Percentiles rank a stretch among this genome's conserved stretches.
Conservation (phyloP, 2,329 filamentous ascomycete species). For the Ascochyta viciae-villosae region DNA sequence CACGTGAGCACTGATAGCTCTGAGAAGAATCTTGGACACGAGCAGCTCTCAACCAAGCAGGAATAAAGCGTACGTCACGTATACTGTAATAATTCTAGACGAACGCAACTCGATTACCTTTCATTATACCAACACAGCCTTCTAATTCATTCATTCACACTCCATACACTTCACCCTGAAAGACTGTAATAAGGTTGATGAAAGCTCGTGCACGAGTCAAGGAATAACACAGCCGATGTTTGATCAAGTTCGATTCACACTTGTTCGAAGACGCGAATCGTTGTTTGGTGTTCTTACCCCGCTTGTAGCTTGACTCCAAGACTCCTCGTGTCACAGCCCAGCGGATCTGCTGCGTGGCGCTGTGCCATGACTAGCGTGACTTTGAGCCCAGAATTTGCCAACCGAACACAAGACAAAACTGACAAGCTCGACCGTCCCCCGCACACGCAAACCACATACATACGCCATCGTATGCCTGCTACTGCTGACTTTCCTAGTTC, state of each 20-base stretch:
- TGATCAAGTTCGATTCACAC: not conserved
- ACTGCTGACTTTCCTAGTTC: not conserved
- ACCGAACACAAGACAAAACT: conserved; percentile 5
- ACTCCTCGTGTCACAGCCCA: not conserved
- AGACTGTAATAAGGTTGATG: not conserved
- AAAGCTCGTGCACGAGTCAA: not conserved
- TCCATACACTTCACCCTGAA: too few species aligned
- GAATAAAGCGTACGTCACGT: conserved; percentile 3
- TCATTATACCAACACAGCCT: conserved; percentile 5
- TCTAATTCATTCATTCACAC: not conserved
- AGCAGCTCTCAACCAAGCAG: conserved; percentile 25
- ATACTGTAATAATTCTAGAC: not conserved
- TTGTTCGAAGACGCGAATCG: not conserved
- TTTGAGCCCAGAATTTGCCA: conserved; percentile 11
- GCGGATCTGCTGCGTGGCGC: conserved; percentile 5
- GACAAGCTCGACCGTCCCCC: not conserved
- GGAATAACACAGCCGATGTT: not conserved
- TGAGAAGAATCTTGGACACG: conserved; percentile 12
- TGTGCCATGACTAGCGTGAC: conserved; percentile 2
- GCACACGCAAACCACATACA: not conserved
- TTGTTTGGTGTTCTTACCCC: conserved; percentile 3
- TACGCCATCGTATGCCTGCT: not conserved
- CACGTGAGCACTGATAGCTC: conserved; percentile 28
- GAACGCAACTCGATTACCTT: not conserved
- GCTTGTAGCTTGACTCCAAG: not conserved